Conservation (phyloP, 2,329 filamentous ascomycete species). For the Zelopaecilomyces penicillatus region DNA sequence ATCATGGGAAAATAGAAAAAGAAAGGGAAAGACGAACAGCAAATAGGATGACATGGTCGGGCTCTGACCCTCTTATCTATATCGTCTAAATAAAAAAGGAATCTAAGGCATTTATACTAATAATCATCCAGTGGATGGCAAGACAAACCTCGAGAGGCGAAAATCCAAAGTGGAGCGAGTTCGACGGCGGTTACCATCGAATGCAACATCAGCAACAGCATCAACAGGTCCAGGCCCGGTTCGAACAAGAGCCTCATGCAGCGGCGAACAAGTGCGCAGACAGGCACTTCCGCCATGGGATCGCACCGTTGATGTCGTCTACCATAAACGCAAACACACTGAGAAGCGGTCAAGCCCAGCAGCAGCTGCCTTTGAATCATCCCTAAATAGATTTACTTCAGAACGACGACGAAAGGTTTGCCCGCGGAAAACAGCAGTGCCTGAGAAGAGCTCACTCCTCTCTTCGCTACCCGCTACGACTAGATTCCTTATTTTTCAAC, state of each 20-base stretch:
- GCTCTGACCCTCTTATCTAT: no score
- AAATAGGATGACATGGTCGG: no score
- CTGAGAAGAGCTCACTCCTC: no score
- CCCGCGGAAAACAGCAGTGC: no score
- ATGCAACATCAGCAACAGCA: neutral
- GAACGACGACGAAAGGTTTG: constrained; percentile 2
- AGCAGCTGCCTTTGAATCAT: constrained; percentile 10
- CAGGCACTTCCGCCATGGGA: constrained; percentile 25
- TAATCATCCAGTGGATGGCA: constrained; percentile 1
- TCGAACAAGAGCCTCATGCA: neutral
- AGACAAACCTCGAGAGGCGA: constrained; percentile 3
- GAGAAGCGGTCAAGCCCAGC: neutral
- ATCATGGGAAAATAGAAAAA: neutral
- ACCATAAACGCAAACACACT: constrained; percentile 15
- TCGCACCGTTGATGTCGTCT: constrained; percentile 28
- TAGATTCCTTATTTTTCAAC: constrained; percentile 19
- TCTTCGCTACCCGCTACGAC: constrained; percentile 16
- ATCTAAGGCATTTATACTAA: no score
- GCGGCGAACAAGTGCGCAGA: neutral
- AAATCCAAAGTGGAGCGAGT: constrained; percentile 6
- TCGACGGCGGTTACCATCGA: neutral
- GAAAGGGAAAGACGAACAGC: neutral
- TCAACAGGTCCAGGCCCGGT: neutral
- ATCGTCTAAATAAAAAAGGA: no score
- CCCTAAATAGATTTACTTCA: constrained; percentile 16